Evolutionary conservation across 1,284 basidiomycete genomes (phyloP), one percentile per base, ranked within the genome.

Genomic region (Trichosporon sp.): DNA sequence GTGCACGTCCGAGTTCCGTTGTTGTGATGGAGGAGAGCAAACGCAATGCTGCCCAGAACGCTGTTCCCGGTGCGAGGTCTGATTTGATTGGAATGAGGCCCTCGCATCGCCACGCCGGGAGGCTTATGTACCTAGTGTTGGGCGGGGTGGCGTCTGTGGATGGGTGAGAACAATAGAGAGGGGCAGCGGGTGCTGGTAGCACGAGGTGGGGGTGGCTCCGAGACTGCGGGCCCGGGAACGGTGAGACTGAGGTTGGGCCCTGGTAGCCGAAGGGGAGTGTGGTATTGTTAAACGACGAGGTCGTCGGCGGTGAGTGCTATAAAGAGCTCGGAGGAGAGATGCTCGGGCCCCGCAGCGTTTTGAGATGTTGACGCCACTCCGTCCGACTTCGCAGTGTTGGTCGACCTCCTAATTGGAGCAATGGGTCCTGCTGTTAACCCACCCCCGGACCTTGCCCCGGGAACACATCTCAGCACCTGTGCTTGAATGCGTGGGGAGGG

Each of bases 31-130:
- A n/a, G 26, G 26, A 5, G 43, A 46, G n/a, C 43, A n/a, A 46
- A 46, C 16, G 16, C 4, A 14, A 46, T 46, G 43, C 43, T 10
- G 35, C 8, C 40, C 10, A 43, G 40, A 14, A 2, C 43, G 43
- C 43, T 46, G 43, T 16, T n/a, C 16, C 43, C 16, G 43, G 51
- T 3, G 19, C 19, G 51, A 54, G n/a, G 19, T 46, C n/a, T 19
- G 51, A 21, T 54, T 54, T 54, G 51, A 54, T 54, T 54, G 51
- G 51, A 54, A 54, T 54, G 51, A 54, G 51, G 51, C 51, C 51
- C 19, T 54, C 51, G 21, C 19, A 16, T 54, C n/a, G 19, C 51
- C 51, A 54, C 43, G 3, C 7, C 19, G 1, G 8, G 19, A 54
- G 51, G 51, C 51, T 54, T 54, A 54, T 54, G 51, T 54, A 54